Evolutionary conservation across 2,329 filamentous ascomycete species (phyloP).

Genomic region (Paraphaeosphaeria sporulosa): DNA sequence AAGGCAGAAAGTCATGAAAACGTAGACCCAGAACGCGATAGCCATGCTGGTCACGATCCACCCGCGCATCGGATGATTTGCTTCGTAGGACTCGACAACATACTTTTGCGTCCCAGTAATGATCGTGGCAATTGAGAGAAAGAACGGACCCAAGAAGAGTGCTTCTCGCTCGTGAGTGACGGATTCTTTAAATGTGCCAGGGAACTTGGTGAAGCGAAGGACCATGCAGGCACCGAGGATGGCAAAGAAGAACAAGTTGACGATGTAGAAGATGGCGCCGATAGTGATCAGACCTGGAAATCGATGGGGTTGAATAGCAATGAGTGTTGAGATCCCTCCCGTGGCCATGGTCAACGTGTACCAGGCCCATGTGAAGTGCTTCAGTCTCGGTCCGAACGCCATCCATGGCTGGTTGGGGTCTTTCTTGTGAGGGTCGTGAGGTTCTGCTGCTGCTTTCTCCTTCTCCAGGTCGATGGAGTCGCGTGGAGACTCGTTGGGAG

Average conservation of each 20-base stretch:
- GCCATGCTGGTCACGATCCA: constrained; percentile 52
- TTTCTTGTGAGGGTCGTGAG: constrained; percentile 37
- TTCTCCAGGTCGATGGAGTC: constrained; percentile 40
- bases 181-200: constrained; percentile 54
- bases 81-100: constrained; percentile 40
- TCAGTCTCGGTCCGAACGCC: constrained; percentile 35
- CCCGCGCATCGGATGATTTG: constrained; percentile 48
- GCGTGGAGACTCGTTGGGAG: constrained; percentile 24
- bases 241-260: constrained; percentile 59
- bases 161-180: constrained; percentile 61
- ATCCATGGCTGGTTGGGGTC: constrained; percentile 44
- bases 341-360: constrained; percentile 59
- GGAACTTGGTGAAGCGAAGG: constrained; percentile 56
- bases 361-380: constrained; percentile 58
- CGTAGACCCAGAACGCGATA: constrained; percentile 55
- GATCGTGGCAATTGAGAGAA: constrained; percentile 51
- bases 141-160: constrained; percentile 57
- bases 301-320: constrained; percentile 52
- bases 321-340: constrained; percentile 55
- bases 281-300: constrained; percentile 61
- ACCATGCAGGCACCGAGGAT: constrained; percentile 40
- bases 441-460: constrained; percentile 29
- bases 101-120: constrained; percentile 53
- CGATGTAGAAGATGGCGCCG: constrained; percentile 59
- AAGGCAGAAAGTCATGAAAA: constrained; percentile 49